Evolutionary conservation across 371 early-diverging fungal genomes (phyloP).

Genomic region (Rhizomucor pusillus): DNA sequence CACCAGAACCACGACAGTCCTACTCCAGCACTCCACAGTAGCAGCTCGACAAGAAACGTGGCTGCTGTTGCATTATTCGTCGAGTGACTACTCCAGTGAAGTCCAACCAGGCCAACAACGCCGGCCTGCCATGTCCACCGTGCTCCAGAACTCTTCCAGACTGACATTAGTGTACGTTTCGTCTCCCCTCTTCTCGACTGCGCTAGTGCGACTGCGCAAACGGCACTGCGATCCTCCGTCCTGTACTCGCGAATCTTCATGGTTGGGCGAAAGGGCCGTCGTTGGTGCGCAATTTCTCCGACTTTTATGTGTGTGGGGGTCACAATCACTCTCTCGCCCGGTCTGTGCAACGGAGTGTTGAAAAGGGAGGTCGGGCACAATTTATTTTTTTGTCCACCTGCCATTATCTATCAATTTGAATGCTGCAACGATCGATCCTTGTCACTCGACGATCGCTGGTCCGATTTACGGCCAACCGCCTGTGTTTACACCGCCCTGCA

Average conservation of each 20-base stretch:
- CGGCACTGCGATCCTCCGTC: conserved; percentile 6
- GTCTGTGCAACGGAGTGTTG: background rate
- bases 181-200: conserved; percentile 4
- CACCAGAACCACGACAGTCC: conserved; percentile 27
- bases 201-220: conserved; percentile 7
- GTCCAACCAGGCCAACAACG: conserved; percentile 25
- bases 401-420: too few relatives aligned
- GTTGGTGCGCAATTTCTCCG: conserved; percentile 6
- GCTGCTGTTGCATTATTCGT: background rate
- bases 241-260: conserved; percentile 3
- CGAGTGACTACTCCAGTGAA: conserved; percentile 10
- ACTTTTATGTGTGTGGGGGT: background rate
- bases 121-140: conserved; percentile 38
- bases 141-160: conserved; percentile 9
- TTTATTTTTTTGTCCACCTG: too few relatives aligned
- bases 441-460: background rate
- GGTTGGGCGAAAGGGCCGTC: background rate
- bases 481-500: conserved; percentile 1
- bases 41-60: conserved; percentile 13
- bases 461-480: conserved; percentile 3
- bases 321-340: background rate
- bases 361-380: background rate
- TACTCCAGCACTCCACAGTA: conserved; percentile 34
- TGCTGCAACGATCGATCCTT: too few relatives aligned
- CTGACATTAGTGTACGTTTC: background rate